Evolutionary conservation across 2,329 filamentous ascomycete species (phyloP).

Genomic region (Paracoccidioides brasiliensis): DNA sequence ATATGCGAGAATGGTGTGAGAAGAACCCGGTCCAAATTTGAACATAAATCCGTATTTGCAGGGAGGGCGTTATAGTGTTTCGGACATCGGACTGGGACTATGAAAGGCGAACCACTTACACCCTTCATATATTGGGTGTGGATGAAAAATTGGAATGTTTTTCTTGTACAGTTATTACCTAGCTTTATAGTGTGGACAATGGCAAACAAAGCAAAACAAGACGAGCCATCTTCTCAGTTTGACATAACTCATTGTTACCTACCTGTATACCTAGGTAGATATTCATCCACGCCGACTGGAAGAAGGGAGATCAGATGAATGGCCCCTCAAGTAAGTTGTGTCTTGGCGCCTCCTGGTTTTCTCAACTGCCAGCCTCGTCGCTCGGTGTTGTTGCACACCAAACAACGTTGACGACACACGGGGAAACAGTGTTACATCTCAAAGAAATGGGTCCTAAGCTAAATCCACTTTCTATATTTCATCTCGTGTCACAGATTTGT

Average conservation of each 20-base stretch:
- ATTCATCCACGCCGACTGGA: neutral
- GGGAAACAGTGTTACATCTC: neutral
- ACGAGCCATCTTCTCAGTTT: neutral
- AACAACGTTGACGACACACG: neutral
- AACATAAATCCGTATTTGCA: neutral
- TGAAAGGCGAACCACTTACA: neutral
- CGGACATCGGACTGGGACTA: neutral
- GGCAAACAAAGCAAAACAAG: neutral
- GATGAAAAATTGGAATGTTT: neutral
- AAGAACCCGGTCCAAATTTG: slow-evolving; percentile 31
- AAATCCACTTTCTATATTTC: neutral
- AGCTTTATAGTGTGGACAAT: neutral
- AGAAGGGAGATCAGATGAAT: neutral
- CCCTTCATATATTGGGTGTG: neutral
- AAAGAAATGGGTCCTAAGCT: neutral
- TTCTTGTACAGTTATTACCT: neutral
- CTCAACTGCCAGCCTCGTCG: neutral
- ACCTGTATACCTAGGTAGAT: neutral
- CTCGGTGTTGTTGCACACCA: neutral
- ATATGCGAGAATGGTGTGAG: slow-evolving; percentile 52
- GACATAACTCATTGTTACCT: neutral
- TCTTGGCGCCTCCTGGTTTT: neutral
- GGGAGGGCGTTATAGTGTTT: neutral
- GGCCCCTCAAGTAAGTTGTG: neutral
- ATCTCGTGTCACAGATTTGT: neutral